Conservation (phyloP, 805 yeast species). For the Saccharomycopsis oosterbeekiorum region DNA sequence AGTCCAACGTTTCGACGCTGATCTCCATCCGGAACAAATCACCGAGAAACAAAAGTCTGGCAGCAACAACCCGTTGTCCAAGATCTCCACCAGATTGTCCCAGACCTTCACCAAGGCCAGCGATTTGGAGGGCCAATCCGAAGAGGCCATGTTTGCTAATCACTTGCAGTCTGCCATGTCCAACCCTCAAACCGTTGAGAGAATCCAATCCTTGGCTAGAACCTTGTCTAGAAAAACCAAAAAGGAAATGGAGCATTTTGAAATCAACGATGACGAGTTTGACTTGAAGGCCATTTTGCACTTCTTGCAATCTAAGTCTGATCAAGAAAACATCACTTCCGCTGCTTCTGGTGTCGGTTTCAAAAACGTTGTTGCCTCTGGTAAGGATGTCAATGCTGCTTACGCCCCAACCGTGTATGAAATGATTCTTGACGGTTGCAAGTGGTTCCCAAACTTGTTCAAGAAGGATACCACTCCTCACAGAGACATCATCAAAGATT, state of each 20-base stretch:
- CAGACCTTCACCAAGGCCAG: slow-evolving; percentile 2
- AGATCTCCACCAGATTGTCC: slow-evolving; percentile 6
- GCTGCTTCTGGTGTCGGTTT: slow-evolving; percentile 43
- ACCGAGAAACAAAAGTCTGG: slow-evolving; percentile 1
- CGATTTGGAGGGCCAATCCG: slow-evolving; percentile 12
- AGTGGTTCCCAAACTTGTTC: slow-evolving; percentile 29
- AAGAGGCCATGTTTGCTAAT: slow-evolving; percentile 15
- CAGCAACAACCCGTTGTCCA: slow-evolving; percentile 3
- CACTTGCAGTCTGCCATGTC: slow-evolving; percentile 21
- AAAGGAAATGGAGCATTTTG: slow-evolving; percentile 35
- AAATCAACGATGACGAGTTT: slow-evolving; percentile 36
- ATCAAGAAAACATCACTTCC: slow-evolving; percentile 38
- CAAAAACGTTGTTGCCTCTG: slow-evolving; percentile 32
- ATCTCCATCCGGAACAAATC: slow-evolving; percentile 1
- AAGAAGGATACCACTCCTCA: slow-evolving; percentile 25
- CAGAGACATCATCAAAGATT: slow-evolving; percentile 28
- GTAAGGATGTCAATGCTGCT: slow-evolving; percentile 44
- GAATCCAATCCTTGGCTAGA: slow-evolving; percentile 40
- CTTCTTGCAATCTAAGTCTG: slow-evolving; percentile 30
- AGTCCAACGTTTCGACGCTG: slow-evolving; percentile 6
- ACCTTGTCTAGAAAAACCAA: slow-evolving; percentile 40
- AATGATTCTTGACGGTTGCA: slow-evolving; percentile 30
- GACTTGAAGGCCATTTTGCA: slow-evolving; percentile 35
- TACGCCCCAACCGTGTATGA: slow-evolving; percentile 40
- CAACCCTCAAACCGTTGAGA: slow-evolving; percentile 28